These are phyloP conservation scores for Paxillus involutus DNA, from an alignment of 768 basidiomycete genomes.

Conservation along the genomic window DNA sequence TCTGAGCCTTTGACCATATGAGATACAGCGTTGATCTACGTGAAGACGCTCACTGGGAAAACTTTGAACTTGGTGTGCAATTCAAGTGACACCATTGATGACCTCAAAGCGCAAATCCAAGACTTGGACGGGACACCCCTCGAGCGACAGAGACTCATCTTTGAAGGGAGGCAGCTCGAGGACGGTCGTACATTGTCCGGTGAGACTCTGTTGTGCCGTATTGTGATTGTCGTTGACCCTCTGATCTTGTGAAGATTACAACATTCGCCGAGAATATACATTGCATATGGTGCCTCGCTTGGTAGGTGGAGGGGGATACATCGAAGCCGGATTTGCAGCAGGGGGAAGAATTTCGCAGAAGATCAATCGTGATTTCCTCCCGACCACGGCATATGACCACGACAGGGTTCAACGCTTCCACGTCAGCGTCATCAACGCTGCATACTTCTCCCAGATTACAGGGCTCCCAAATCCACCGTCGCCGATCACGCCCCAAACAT, in stretches of 20 bases:
- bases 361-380: slow-evolving; percentile 18
- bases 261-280: slow-evolving; percentile 73
- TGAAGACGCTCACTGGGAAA: slow-evolving; percentile 79
- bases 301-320: slow-evolving; percentile 42
- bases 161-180: slow-evolving; percentile 86
- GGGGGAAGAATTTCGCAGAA: slow-evolving; percentile 23
- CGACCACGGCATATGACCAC: slow-evolving; percentile 15
- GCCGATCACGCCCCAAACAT: slow-evolving; percentile 12
- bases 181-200: slow-evolving; percentile 34
- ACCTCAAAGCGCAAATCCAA: slow-evolving; percentile 73
- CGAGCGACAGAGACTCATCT: slow-evolving; percentile 81
- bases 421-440: slow-evolving; percentile 13
- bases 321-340: slow-evolving; percentile 38
- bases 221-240: background rate
- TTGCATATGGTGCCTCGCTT: slow-evolving; percentile 65
- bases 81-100: slow-evolving; percentile 83
- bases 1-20: background rate
- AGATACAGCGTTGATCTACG: slow-evolving; percentile 81
- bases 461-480: slow-evolving; percentile 14
- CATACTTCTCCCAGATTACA: slow-evolving; percentile 12
- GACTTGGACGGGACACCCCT: slow-evolving; percentile 72
- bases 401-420: slow-evolving; percentile 6
- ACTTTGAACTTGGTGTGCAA: slow-evolving; percentile 86
- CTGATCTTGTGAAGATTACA: slow-evolving; percentile 44
- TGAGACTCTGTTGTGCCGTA: background rate